These are phyloP conservation scores for Colletotrichum cuscutae DNA, from an alignment of 2,329 filamentous ascomycete genomes.

Conservation along the genomic window DNA sequence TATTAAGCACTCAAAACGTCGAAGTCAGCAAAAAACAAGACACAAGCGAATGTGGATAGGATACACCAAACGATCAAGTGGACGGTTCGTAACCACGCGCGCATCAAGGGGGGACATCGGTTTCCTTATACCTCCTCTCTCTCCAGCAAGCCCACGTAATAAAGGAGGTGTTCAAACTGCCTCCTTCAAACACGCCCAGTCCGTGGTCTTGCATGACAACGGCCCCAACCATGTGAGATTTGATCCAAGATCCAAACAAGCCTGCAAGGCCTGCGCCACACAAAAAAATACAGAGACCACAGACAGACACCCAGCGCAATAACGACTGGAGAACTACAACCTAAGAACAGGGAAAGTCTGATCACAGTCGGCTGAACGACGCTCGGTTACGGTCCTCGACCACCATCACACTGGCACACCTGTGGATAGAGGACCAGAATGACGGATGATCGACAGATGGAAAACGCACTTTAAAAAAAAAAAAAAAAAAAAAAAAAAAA, in stretches of 20 bases:
- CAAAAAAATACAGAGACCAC: background rate
- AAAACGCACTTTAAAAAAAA: background rate
- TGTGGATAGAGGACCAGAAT: background rate
- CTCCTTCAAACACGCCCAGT: slow-evolving; percentile 10
- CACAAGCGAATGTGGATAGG: background rate
- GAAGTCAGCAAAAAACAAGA: background rate
- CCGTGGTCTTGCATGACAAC: slow-evolving; percentile 10
- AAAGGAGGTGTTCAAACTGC: background rate
- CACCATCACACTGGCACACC: no score
- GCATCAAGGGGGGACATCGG: background rate
- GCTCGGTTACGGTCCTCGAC: background rate
- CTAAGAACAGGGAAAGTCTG: background rate
- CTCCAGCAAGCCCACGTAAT: background rate
- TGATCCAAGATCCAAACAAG: background rate
- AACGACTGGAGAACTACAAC: background rate
- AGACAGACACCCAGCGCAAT: background rate
- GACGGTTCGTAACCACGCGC: no score
- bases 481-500: background rate
- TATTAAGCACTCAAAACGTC: background rate
- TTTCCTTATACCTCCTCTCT: slow-evolving; percentile 11
- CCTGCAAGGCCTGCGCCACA: slow-evolving; percentile 1
- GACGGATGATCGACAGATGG: slow-evolving; percentile 10
- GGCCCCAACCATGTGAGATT: background rate
- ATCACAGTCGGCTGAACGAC: background rate
- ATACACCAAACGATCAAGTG: no score